A percentile compares a stretch with the other conserved stretches of the same genome.
These are phyloP conservation scores for Astathelohania contejeani DNA, from an alignment of 371 early-diverging fungal species.

Conservation along the genomic window DNA sequence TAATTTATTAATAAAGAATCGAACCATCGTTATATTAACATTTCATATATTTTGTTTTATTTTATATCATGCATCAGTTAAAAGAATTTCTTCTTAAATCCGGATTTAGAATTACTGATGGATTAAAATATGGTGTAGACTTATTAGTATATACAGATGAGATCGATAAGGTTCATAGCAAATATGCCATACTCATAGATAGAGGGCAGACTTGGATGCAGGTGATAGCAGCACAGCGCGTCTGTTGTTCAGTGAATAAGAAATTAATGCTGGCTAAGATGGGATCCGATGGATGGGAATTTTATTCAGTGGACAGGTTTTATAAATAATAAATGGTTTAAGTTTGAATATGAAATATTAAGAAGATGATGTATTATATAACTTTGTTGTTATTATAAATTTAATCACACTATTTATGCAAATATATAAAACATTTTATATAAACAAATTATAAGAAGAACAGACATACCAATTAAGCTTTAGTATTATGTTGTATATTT, in stretches of 20 bases:
- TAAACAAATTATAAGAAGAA: too few species aligned
- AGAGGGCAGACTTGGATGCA: conserved; percentile 11
- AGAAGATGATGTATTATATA: too few species aligned
- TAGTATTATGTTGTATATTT: too few species aligned
- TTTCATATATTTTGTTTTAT: conserved; percentile 5
- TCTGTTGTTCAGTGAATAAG: conserved; percentile 13
- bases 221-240: conserved; percentile 12
- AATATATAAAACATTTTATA: too few species aligned
- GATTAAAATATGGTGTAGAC: conserved; percentile 47
- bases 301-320: neutral
- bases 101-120: conserved; percentile 36
- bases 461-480: too few species aligned
- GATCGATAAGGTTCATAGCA: conserved; percentile 38
- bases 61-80: too few species aligned
- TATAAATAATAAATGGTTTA: neutral
- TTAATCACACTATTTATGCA: too few species aligned
- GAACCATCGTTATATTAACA: conserved; percentile 45
- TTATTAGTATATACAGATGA: conserved; percentile 39
- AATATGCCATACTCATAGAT: conserved; percentile 31
- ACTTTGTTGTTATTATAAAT: too few species aligned
- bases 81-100: too few species aligned
- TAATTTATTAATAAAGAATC: conserved; percentile 43
- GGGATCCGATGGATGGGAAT: neutral
- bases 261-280: conserved; percentile 5
- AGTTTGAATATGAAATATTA: too few species aligned